These are phyloP conservation scores for Hyphopichia wangnamkhiaoensis DNA, from an alignment of 1,139 yeast genomes.

Conservation along the genomic window DNA sequence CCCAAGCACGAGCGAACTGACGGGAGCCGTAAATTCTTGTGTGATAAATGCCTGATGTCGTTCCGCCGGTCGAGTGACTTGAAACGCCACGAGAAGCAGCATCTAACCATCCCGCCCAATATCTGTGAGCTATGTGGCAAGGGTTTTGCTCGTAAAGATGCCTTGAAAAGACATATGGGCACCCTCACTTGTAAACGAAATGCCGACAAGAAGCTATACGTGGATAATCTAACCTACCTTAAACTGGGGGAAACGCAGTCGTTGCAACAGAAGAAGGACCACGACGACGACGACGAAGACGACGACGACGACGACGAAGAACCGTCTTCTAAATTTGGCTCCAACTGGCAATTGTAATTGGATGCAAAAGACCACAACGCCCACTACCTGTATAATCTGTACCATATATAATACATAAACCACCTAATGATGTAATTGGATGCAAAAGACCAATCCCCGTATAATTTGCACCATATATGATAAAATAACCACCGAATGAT, in stretches of 20 bases:
- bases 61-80: constrained; percentile 65
- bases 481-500: too few relatives aligned
- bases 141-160: constrained; percentile 82
- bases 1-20: constrained; percentile 9
- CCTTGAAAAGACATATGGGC: constrained; percentile 69
- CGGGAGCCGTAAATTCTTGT: constrained; percentile 38
- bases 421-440: too few relatives aligned
- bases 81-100: constrained; percentile 66
- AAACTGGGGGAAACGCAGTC: not conserved
- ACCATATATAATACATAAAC: too few relatives aligned
- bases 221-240: constrained; percentile 30
- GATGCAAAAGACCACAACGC: too few relatives aligned
- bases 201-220: constrained; percentile 47
- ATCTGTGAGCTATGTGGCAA: constrained; percentile 75
- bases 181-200: constrained; percentile 75
- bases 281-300: not conserved
- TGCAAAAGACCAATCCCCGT: too few relatives aligned
- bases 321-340: too few relatives aligned
- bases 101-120: constrained; percentile 60
- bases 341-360: too few relatives aligned
- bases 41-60: constrained; percentile 52
- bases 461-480: too few relatives aligned
- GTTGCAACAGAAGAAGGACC: not conserved
- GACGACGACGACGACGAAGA: not conserved
- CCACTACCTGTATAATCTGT: too few relatives aligned